Evolutionary conservation across 257 asterid species (phyloP).

Genomic region (Rhazya stricta): DNA sequence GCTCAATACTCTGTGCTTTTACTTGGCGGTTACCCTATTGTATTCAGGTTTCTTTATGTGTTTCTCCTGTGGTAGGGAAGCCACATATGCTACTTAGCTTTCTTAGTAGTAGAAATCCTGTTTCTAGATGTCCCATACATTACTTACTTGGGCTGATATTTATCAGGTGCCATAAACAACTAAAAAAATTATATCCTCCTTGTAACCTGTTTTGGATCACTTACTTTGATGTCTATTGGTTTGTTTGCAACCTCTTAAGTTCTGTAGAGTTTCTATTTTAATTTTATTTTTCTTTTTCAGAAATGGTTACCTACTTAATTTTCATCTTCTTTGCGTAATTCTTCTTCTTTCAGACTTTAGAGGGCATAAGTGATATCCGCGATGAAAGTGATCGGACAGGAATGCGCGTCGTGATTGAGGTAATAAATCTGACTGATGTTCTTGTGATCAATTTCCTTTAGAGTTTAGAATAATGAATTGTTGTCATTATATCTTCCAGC

Average conservation of each 20-base stretch:
- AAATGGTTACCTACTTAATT: not conserved
- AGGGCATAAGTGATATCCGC: conserved; percentile 96
- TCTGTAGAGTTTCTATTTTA: not conserved
- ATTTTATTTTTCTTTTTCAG: not conserved
- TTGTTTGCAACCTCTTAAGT: not conserved
- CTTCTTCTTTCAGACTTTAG: conserved; percentile 52
- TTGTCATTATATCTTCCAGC: conserved; percentile 40
- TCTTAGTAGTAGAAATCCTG: not conserved
- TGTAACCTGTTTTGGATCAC: not conserved
- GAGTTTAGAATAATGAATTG: not conserved
- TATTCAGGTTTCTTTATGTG: not conserved
- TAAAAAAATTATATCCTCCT: not conserved
- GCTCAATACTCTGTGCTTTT: not conserved
- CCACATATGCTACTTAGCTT: not conserved
- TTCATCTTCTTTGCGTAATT: conserved; percentile 8
- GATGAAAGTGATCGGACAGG: conserved; percentile 99
- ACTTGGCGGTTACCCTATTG: not conserved
- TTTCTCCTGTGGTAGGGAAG: not conserved
- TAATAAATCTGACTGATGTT: conserved; percentile 24
- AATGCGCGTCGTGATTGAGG: conserved; percentile 98
- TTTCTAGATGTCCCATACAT: not conserved
- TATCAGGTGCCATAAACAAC: not conserved
- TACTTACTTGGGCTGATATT: not conserved
- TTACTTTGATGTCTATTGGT: not conserved
- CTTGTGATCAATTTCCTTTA: conserved; percentile 12